Base-by-base conservation (phyloP, 164 flowering plant genomes). In the Platanus orientalis region DNA sequence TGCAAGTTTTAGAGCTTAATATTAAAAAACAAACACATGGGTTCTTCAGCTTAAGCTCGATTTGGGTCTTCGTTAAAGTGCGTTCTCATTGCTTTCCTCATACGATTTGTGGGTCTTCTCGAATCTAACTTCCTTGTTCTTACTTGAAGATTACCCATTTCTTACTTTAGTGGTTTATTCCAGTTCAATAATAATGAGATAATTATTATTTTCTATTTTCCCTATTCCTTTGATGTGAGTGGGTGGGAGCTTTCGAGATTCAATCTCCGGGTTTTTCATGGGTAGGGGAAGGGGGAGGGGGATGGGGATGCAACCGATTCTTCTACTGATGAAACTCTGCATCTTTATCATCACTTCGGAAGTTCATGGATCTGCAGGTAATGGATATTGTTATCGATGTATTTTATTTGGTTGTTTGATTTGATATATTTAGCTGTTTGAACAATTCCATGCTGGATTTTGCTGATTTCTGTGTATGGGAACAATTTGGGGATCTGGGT, bases 331-430 rank as follows among this genome's bases (percentile, higher is more conserved):
- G 66, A 67, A 70, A 27, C 64, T 83, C 69, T 74, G 64, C 60
- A 59, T 68, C 73, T 52, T 83, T 73, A 66, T 69, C 61, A 54
- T 59, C 11, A 12, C 39, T 74, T 61, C 19, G 40, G 27, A 32
- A 21, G 61, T 70, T 68, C 78, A 62, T 59, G 81, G 76, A 79
- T 80, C 86, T 79, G 64, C 76, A 80, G 90, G 90, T 85, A 77
- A 69, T 51, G 53, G 29, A 24, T 62, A 71, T 71, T 48, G 1
- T 26, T 54, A 12, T 52, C 52, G 5, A 24, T 28, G 27, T 29
- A 25, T 48, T 62, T 64, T 34, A 19, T 25, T 27, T 25, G 39
- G 48, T 30, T 45, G 28, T 57, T 69, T 42, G 25, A 50, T 55
- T 57, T 26, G 28, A 45, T 57, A 52, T 54, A 53, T 54, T 53